Evolutionary conservation across 2,329 filamentous ascomycete species (phyloP).

Genomic region (Xylaria sp.): DNA sequence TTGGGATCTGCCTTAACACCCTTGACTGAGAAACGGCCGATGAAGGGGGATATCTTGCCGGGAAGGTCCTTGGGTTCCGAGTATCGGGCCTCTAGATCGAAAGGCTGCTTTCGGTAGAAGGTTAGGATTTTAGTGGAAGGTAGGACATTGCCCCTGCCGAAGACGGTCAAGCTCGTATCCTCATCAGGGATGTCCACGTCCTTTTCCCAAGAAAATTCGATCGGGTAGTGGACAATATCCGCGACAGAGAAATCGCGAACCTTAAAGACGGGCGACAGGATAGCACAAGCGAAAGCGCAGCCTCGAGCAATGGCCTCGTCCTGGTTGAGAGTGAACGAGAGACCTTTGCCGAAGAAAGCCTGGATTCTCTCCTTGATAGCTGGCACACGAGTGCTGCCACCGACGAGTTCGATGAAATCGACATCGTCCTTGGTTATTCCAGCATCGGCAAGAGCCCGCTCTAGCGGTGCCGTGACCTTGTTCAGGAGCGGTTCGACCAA

Average conservation of each 20-base stretch:
- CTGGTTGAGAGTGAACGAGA: constrained; percentile 97
- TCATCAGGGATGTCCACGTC: constrained; percentile 97
- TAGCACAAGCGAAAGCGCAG: constrained; percentile 97
- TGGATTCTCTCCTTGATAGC: constrained; percentile 90
- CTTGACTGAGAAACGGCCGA: constrained; percentile 98
- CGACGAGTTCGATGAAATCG: constrained; percentile 91
- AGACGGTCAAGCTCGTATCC: constrained; percentile 96
- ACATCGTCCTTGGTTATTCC: constrained; percentile 93
- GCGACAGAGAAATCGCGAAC: constrained; percentile 98
- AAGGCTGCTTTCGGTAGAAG: constrained; percentile 98
- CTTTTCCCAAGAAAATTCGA: constrained; percentile 99
- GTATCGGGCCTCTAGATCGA: constrained; percentile 95
- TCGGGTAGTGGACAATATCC: constrained; percentile 97
- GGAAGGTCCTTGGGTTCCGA: constrained; percentile 87
- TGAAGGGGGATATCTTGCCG: constrained; percentile 92
- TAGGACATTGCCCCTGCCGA: constrained; percentile 96
- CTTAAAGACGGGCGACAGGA: constrained; percentile 96
- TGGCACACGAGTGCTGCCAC: constrained; percentile 93
- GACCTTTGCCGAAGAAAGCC: constrained; percentile 88
- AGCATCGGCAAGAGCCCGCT: constrained; percentile 93
- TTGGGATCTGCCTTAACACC: constrained; percentile 92
- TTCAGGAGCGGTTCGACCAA: constrained; percentile 86
- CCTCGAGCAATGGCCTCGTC: constrained; percentile 97
- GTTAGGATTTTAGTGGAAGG: constrained; percentile 99
- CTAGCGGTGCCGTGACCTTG: constrained; percentile 77